Evolutionary conservation across 495 filamentous ascomycete species (phyloP).

Genomic region (Penicillium steckii): DNA sequence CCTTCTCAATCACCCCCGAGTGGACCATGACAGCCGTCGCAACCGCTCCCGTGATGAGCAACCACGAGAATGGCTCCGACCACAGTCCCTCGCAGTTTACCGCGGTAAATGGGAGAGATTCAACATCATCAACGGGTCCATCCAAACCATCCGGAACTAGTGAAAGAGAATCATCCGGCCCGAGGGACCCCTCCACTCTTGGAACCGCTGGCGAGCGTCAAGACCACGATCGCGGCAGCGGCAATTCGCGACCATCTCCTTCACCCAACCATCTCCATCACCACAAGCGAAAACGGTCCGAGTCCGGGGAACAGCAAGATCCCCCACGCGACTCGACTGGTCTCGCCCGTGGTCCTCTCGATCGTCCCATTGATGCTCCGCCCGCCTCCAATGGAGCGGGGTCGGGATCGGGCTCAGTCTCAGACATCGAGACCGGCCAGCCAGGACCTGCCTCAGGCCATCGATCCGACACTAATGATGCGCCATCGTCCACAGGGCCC

Average conservation of each 20-base stretch:
- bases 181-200: background rate
- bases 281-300: constrained; percentile 44
- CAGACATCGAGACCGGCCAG: constrained; percentile 27
- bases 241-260: constrained; percentile 26
- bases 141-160: background rate
- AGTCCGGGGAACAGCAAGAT: constrained; percentile 36
- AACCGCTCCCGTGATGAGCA: constrained; percentile 36
- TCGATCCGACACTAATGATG: constrained; percentile 33
- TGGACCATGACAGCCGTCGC: constrained; percentile 46
- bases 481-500: constrained; percentile 28
- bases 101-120: constrained; percentile 51
- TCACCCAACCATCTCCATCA: constrained; percentile 23
- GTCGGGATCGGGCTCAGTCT: constrained; percentile 21
- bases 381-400: constrained; percentile 18
- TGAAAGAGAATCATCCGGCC: constrained; percentile 1
- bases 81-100: constrained; percentile 53
- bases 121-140: constrained; percentile 1
- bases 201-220: background rate
- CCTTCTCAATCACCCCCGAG: background rate
- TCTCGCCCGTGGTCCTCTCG: background rate
- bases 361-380: constrained; percentile 8
- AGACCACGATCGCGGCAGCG: background rate
- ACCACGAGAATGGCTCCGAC: constrained; percentile 42
- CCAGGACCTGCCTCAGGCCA: constrained; percentile 23
- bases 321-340: background rate